A percentile compares a stretch with the other conserved stretches of the same genome.
These are phyloP conservation scores for Dipodascopsis tothii DNA, from an alignment of 805 yeast species.

Conservation along the genomic window DNA sequence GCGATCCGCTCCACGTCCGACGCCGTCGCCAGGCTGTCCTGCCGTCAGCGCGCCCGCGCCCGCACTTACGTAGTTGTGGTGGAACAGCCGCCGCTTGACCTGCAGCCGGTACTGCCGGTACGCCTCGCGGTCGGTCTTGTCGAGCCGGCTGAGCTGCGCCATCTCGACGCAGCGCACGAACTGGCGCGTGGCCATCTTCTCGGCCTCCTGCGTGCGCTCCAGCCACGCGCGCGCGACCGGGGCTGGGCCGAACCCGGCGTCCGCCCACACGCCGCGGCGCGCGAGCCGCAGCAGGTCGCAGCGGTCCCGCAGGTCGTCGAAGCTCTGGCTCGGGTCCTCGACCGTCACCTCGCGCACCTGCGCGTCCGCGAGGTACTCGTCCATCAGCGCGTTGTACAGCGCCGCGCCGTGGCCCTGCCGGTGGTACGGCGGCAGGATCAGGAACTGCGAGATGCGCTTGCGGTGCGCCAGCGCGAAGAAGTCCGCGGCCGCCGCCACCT, in stretches of 20 bases:
- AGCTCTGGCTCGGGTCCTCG: slow-evolving; percentile 89
- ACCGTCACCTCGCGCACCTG: slow-evolving; percentile 67
- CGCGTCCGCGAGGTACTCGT: slow-evolving; percentile 48
- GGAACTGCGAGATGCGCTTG: slow-evolving; percentile 78
- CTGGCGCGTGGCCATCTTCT: slow-evolving; percentile 57
- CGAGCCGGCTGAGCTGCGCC: slow-evolving; percentile 43
- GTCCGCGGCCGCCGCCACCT: slow-evolving; percentile 3
- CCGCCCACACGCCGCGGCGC: slow-evolving; percentile 18
- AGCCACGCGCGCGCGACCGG: slow-evolving; percentile 36
- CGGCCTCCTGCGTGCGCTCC: slow-evolving; percentile 32
- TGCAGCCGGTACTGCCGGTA: slow-evolving; percentile 40
- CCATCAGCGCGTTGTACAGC: slow-evolving; percentile 51
- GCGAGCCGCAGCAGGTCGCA: slow-evolving; percentile 56
- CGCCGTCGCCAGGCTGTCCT: not conserved
- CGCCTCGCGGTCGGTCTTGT: slow-evolving; percentile 20
- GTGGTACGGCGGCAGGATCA: slow-evolving; percentile 80
- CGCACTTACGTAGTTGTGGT: slow-evolving; percentile 50
- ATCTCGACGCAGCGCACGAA: slow-evolving; percentile 71
- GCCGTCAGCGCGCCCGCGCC: too few species aligned
- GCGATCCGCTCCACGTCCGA: slow-evolving; percentile 46
- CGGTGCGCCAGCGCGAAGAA: slow-evolving; percentile 33
- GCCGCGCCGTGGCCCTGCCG: slow-evolving; percentile 57
- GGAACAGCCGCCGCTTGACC: slow-evolving; percentile 67
- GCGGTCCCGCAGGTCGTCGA: slow-evolving; percentile 84
- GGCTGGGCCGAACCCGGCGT: slow-evolving; percentile 24